These are phyloP conservation scores for Chalciporus piperatus DNA, from an alignment of 768 basidiomycete genomes.

Conservation along the genomic window DNA sequence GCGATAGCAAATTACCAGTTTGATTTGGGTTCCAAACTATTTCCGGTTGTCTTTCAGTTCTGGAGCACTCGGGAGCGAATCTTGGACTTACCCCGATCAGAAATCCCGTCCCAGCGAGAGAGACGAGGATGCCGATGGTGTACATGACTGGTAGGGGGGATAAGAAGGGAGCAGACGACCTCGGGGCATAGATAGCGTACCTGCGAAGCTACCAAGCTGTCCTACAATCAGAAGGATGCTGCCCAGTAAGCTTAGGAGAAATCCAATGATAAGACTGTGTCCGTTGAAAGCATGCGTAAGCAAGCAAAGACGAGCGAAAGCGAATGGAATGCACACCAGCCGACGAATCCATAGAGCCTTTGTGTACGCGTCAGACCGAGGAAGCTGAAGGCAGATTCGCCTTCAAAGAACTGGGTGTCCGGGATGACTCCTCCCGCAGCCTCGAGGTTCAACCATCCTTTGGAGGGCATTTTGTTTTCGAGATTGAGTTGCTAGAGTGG, in stretches of 20 bases:
- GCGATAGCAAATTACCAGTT: slow-evolving; percentile 51
- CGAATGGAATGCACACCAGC: slow-evolving; percentile 56
- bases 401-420: slow-evolving; percentile 83
- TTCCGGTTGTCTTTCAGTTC: slow-evolving; percentile 5
- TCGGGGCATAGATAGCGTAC: slow-evolving; percentile 43
- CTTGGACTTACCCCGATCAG: slow-evolving; percentile 73
- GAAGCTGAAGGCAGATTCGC: slow-evolving; percentile 82
- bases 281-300: neutral
- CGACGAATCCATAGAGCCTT: slow-evolving; percentile 81
- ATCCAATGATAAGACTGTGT: slow-evolving; percentile 66
- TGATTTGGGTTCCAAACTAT: slow-evolving; percentile 77
- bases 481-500: no score
- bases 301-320: neutral
- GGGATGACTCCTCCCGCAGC: slow-evolving; percentile 59
- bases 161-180: neutral
- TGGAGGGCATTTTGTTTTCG: slow-evolving; percentile 44
- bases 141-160: slow-evolving; percentile 62
- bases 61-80: neutral
- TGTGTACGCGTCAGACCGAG: slow-evolving; percentile 77
- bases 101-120: slow-evolving; percentile 87
- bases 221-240: slow-evolving; percentile 75
- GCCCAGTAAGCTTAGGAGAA: slow-evolving; percentile 78
- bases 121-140: slow-evolving; percentile 76
- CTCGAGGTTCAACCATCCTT: slow-evolving; percentile 89
- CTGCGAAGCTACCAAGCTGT: slow-evolving; percentile 63